phyloP scores from a whole-genome alignment of 202 grass and related monocot genomes.

The Musa balbisiana region DNA sequence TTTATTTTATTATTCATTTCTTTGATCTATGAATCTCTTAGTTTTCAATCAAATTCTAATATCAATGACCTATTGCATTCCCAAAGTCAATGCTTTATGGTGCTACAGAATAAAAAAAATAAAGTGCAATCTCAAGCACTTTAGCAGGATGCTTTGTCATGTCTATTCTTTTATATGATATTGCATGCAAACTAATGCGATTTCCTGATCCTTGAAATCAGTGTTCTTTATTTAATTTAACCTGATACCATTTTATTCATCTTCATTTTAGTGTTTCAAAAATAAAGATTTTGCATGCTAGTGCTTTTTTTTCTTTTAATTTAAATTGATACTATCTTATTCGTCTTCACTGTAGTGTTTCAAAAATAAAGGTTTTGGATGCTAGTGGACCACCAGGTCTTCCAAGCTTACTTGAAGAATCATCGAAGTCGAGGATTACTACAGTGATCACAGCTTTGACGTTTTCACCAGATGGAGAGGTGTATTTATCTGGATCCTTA shows the following conservation, averaged over 20 bases:
- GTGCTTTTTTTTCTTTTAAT: conserved; percentile 10
- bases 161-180: neutral
- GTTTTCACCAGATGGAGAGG: conserved; percentile 91
- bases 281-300: conserved; percentile 95
- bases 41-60: neutral
- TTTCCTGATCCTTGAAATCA: neutral
- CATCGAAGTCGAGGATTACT: conserved; percentile 41
- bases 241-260: conserved; percentile 14
- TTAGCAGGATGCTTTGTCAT: neutral
- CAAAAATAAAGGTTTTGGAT: conserved; percentile 96
- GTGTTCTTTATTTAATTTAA: neutral
- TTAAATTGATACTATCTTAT: conserved; percentile 10
- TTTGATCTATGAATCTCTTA: neutral
- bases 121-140: neutral
- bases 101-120: neutral
- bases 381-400: conserved; percentile 88
- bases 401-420: conserved; percentile 66
- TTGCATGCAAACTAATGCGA: neutral
- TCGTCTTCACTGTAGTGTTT: conserved; percentile 46
- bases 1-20: neutral
- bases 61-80: too few relatives aligned
- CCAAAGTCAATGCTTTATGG: too few relatives aligned
- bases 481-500: conserved; percentile 28
- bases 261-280: conserved; percentile 64
- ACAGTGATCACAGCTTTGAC: conserved; percentile 82